These are phyloP conservation scores for Fusarium armeniacum DNA, from an alignment of 2,329 filamentous ascomycete genomes.

Conservation along the genomic window DNA sequence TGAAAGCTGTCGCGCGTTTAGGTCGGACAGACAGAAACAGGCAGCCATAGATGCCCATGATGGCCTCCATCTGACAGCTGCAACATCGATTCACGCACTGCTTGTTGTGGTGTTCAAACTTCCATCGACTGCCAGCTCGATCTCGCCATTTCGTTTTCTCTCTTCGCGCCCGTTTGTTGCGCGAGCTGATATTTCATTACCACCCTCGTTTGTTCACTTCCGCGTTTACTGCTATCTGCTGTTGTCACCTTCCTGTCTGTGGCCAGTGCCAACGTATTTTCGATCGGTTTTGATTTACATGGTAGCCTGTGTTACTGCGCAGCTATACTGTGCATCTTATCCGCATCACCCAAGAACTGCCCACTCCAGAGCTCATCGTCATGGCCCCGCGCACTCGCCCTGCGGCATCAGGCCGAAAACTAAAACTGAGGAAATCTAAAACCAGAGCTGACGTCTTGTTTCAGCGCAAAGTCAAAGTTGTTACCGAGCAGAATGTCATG, in stretches of 20 bases:
- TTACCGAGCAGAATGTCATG: constrained; percentile 92
- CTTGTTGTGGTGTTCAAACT: background rate
- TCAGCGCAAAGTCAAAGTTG: constrained; percentile 90
- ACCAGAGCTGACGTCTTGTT: constrained; percentile 54
- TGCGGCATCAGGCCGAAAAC: constrained; percentile 32
- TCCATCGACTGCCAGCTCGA: background rate
- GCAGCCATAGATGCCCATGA: constrained; percentile 24
- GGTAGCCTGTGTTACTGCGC: constrained; percentile 22
- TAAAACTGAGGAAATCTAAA: constrained; percentile 6
- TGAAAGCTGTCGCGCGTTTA: constrained; percentile 38
- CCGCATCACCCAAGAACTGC: constrained; percentile 4
- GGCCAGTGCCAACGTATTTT: constrained; percentile 25
- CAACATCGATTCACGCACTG: constrained; percentile 7
- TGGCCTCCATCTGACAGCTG: constrained; percentile 25
- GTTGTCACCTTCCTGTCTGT: constrained; percentile 5
- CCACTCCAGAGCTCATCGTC: constrained; percentile 13
- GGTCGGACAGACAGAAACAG: constrained; percentile 39
- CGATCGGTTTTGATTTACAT: background rate
- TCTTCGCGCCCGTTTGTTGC: background rate
- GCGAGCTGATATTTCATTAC: constrained; percentile 13
- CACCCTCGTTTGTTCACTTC: constrained; percentile 16
- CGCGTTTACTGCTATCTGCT: background rate
- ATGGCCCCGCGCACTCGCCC: constrained; percentile 40
- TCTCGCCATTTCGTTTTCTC: background rate
- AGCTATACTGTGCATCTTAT: constrained; percentile 21